Evolutionary conservation across 2,329 filamentous ascomycete genomes (phyloP).

Genomic region (Epichloe gansuensis): DNA sequence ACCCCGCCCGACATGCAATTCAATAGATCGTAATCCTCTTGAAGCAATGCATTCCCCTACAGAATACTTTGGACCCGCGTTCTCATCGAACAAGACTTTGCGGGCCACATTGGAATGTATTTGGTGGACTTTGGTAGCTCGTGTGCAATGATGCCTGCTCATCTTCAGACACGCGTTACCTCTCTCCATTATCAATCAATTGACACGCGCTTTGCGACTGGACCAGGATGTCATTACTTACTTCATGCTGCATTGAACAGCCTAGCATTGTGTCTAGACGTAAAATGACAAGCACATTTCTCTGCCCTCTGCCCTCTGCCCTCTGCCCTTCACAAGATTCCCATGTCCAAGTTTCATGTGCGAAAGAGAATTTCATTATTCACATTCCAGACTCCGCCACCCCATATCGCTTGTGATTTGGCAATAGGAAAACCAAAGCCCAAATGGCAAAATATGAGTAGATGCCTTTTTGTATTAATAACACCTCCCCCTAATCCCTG

Average conservation of each 20-base stretch:
- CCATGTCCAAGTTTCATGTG: constrained; percentile 1
- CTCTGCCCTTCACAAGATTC: neutral
- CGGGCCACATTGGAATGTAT: no score
- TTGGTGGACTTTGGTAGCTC: no score
- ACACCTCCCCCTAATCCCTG: neutral
- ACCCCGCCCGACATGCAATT: no score
- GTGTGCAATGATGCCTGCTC: no score
- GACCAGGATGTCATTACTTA: neutral
- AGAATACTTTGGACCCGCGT: no score
- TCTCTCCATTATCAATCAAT: no score
- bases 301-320: neutral
- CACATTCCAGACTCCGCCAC: constrained; percentile 1
- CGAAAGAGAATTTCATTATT: neutral
- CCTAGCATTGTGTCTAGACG: neutral
- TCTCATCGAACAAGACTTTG: no score
- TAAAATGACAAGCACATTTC: neutral
- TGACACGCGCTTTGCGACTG: neutral
- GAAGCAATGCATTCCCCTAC: no score
- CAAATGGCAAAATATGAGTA: neutral
- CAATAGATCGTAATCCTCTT: no score
- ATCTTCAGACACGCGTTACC: no score
- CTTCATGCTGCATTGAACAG: neutral
- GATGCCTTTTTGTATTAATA: constrained; percentile 4
- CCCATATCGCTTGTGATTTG: neutral
- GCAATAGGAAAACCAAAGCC: neutral